phyloP scores from a whole-genome alignment of 208 protist genomes.

The Crithidia sp. region DNA sequence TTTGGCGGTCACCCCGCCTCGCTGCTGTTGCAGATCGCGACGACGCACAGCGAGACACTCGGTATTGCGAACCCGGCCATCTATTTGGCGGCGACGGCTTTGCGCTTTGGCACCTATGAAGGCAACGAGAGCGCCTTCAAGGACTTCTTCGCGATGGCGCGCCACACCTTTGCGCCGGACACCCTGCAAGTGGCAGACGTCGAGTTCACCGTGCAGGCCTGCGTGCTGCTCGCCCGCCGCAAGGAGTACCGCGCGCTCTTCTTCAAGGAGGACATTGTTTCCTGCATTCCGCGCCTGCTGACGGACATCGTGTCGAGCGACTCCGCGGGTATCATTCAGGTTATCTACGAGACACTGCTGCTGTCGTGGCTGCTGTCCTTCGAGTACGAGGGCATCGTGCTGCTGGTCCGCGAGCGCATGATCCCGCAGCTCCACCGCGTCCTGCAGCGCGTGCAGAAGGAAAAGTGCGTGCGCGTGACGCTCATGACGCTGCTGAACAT shows the following conservation, averaged over 20 bases:
- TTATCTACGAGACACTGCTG: conserved; percentile 86
- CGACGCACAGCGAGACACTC: conserved; percentile 41
- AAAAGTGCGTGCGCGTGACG: conserved; percentile 92
- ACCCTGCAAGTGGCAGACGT: conserved; percentile 65
- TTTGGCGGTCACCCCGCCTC: conserved; percentile 61
- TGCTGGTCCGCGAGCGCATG: conserved; percentile 70
- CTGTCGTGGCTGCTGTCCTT: conserved; percentile 85
- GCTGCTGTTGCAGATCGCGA: conserved; percentile 57
- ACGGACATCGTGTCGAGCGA: conserved; percentile 82
- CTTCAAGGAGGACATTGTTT: conserved; percentile 67
- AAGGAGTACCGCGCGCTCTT: conserved; percentile 80
- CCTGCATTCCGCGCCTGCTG: conserved; percentile 78
- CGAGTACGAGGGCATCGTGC: conserved; percentile 81
- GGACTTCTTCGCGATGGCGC: conserved; percentile 66
- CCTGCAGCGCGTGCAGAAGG: conserved; percentile 89
- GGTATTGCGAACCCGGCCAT: conserved; percentile 75
- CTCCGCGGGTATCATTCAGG: conserved; percentile 80
- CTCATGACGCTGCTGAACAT: conserved; percentile 89
- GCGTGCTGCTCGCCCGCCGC: conserved; percentile 71
- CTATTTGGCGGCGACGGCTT: conserved; percentile 69
- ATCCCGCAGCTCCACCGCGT: conserved; percentile 90
- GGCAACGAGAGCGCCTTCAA: conserved; percentile 54
- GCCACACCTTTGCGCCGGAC: conserved; percentile 57
- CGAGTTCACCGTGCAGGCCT: conserved; percentile 79
- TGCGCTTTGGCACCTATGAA: conserved; percentile 67